A percentile compares a stretch with the other conserved stretches of the same genome.
Conservation (phyloP, 2,329 filamentous ascomycete species). For the Fusarium sublunatum region DNA sequence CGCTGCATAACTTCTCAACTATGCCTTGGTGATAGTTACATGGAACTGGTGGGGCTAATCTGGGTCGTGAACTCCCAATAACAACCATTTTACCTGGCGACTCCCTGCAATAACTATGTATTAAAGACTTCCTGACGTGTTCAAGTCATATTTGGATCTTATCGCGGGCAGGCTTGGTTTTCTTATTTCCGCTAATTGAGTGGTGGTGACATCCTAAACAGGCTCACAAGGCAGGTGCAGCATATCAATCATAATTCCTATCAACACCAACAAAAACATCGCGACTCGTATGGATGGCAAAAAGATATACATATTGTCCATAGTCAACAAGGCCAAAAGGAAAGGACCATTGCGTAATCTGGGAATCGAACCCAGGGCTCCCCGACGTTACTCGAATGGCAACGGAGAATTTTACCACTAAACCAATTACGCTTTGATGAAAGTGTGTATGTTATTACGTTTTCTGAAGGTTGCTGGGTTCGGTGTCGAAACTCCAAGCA, state of each 20-base stretch:
- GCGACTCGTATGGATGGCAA: background rate
- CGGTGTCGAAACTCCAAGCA: background rate
- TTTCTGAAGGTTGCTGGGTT: background rate
- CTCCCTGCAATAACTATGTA: too few species aligned
- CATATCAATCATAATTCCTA: too few species aligned
- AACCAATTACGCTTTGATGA: slow-evolving; percentile 23
- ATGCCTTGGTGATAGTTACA: too few species aligned
- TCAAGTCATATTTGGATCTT: too few species aligned
- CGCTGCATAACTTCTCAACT: background rate
- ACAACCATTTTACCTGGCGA: too few species aligned
- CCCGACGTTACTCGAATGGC: slow-evolving; percentile 11
- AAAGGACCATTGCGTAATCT: slow-evolving; percentile 10
- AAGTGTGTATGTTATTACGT: background rate
- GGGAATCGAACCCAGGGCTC: slow-evolving; percentile 24
- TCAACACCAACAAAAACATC: background rate
- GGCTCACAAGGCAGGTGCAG: too few species aligned
- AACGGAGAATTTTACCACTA: slow-evolving; percentile 31
- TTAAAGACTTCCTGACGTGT: too few species aligned
- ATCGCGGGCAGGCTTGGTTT: too few species aligned
- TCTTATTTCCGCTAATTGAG: too few species aligned
- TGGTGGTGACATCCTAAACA: background rate
- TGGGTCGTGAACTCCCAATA: too few species aligned
- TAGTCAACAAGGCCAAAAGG: background rate
- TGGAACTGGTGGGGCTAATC: too few species aligned
- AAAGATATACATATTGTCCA: background rate